Conservation (phyloP, 2,329 filamentous ascomycete species). For the Gnomoniopsis sp. region DNA sequence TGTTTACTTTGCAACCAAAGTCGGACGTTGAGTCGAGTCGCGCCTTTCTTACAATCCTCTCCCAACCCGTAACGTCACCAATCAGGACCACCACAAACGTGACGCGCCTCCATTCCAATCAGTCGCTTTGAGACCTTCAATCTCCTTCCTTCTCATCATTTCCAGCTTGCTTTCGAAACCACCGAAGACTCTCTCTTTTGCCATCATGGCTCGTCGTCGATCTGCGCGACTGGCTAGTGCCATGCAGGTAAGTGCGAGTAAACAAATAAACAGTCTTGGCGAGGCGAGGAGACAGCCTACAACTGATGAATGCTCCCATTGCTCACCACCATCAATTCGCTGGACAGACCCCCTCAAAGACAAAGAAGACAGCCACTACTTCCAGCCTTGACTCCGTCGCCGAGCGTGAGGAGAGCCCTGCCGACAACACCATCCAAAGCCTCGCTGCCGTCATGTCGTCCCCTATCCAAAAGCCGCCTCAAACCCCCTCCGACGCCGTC, state of each 20-base stretch:
- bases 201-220: slow-evolving; percentile 18
- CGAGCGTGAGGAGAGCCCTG: slow-evolving; percentile 39
- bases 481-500: slow-evolving; percentile 62
- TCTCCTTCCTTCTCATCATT: too few species aligned
- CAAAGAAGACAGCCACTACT: slow-evolving; percentile 18
- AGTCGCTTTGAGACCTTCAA: too few species aligned
- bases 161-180: not conserved
- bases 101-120: too few species aligned
- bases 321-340: slow-evolving; percentile 13
- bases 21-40: too few species aligned
- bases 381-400: slow-evolving; percentile 38
- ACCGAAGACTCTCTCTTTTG: not conserved
- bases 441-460: slow-evolving; percentile 33
- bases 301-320: not conserved
- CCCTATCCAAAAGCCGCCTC: slow-evolving; percentile 29
- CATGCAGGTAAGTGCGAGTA: slow-evolving; percentile 17
- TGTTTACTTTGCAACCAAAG: too few species aligned
- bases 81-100: too few species aligned
- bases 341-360: slow-evolving; percentile 21
- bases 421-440: slow-evolving; percentile 26
- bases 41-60: too few species aligned
- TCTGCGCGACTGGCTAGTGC: slow-evolving; percentile 17
- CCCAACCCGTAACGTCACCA: too few species aligned
- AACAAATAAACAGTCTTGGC: slow-evolving; percentile 7
- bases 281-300: not conserved